These are phyloP conservation scores for Aspergillus japonicus DNA, from an alignment of 2,329 filamentous ascomycete species.

Conservation along the genomic window DNA sequence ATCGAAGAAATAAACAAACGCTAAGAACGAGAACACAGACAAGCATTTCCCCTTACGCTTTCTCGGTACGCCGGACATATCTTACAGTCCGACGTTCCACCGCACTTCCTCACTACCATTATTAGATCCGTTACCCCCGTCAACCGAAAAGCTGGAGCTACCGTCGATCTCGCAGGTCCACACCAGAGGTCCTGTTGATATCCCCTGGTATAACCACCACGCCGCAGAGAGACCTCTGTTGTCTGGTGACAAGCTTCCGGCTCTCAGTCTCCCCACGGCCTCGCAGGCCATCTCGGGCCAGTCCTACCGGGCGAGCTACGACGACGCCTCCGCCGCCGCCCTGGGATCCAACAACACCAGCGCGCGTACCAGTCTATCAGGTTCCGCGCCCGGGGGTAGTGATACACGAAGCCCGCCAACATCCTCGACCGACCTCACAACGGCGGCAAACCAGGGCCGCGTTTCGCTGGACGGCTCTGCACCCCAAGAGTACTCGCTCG, in stretches of 20 bases:
- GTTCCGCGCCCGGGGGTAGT: constrained; percentile 48
- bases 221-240: constrained; percentile 62
- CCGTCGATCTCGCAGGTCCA: constrained; percentile 81
- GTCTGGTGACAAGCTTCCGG: constrained; percentile 72
- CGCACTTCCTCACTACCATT: constrained; percentile 14
- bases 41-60: not conserved
- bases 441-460: constrained; percentile 41
- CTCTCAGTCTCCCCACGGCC: constrained; percentile 67
- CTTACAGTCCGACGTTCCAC: constrained; percentile 24
- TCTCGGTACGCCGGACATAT: constrained; percentile 23
- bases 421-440: constrained; percentile 51
- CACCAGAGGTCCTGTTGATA: constrained; percentile 73
- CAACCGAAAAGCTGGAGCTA: constrained; percentile 92
- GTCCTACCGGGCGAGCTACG: constrained; percentile 74
- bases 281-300: constrained; percentile 65
- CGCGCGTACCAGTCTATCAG: constrained; percentile 57
- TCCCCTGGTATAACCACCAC: constrained; percentile 67
- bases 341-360: constrained; percentile 51
- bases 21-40: not conserved
- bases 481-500: constrained; percentile 35
- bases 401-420: constrained; percentile 73
- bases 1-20: not conserved
- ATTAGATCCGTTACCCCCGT: constrained; percentile 33
- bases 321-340: constrained; percentile 54
- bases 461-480: constrained; percentile 36